Conservation (phyloP, 73 alveolate species). For the Paramecium octaurelia region DNA sequence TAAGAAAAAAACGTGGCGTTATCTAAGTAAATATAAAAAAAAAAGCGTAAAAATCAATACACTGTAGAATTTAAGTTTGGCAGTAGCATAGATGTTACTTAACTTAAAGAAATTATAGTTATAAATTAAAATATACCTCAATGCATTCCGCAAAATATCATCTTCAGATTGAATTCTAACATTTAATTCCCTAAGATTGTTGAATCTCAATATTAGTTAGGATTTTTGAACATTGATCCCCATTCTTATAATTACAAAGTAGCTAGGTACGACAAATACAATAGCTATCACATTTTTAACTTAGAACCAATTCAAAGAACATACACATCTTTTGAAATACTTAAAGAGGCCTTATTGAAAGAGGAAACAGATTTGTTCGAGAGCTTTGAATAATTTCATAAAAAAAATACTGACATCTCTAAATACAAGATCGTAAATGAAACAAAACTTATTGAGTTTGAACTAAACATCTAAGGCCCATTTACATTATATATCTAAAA, state of each 20-base stretch:
- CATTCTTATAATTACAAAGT: not conserved
- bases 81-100: not conserved
- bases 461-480: not conserved
- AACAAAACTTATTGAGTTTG: not conserved
- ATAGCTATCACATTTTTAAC: not conserved
- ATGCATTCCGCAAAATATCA: not conserved
- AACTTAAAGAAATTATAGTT: not conserved
- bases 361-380: not conserved
- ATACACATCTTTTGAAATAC: not conserved
- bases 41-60: not conserved
- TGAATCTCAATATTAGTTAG: not conserved
- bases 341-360: not conserved
- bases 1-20: not conserved
- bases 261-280: not conserved
- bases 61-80: slow-evolving; percentile 23
- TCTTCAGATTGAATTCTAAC: not conserved
- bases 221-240: not conserved
- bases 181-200: not conserved
- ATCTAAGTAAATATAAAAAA: not conserved
- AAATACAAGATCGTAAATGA: not conserved
- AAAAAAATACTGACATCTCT: not conserved
- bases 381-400: not conserved
- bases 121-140: not conserved
- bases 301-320: not conserved
- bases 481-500: not conserved